A percentile compares a stretch with the other conserved stretches of the same genome.
phyloP scores from a whole-genome alignment of 345 rosid genomes.

The Salix koriyanagi region DNA sequence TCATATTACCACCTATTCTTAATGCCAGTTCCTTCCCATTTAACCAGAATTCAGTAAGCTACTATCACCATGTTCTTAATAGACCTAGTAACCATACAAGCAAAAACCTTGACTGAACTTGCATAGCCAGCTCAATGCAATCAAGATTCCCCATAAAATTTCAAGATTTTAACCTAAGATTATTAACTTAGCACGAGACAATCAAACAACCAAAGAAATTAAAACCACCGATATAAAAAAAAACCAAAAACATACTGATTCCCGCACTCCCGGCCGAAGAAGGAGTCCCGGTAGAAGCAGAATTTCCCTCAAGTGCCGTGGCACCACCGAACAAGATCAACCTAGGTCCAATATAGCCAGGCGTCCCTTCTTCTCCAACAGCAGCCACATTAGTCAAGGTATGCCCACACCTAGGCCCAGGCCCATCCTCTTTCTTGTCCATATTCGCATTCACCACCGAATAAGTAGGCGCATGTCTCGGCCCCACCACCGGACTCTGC shows the following conservation, averaged over 20 bases:
- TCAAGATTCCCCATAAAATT: background rate
- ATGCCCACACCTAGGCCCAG: constrained; percentile 98
- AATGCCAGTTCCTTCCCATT: background rate
- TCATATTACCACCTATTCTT: background rate
- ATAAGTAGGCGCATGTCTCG: constrained; percentile 85
- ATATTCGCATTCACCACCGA: constrained; percentile 70
- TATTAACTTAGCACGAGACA: background rate
- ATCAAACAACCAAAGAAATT: background rate
- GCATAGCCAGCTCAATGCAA: background rate
- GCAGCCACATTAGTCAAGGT: constrained; percentile 90
- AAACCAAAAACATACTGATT: constrained; percentile 54
- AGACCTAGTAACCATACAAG: background rate
- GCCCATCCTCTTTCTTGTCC: constrained; percentile 93
- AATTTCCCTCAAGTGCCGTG: constrained; percentile 93
- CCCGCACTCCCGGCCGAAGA: constrained; percentile 97
- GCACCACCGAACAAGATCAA: constrained; percentile 95
- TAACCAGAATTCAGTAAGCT: background rate
- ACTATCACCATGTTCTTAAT: background rate
- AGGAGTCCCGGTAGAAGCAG: constrained; percentile 81
- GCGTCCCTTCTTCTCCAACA: constrained; percentile 86
- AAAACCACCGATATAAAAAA: background rate
- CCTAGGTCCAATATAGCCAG: constrained; percentile 78
- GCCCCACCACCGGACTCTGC: constrained; percentile 54
- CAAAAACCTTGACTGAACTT: background rate
- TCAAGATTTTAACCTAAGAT: constrained; percentile 1